Evolutionary conservation across 495 filamentous ascomycete genomes (phyloP), one percentile per base, ranked within the genome.

Genomic region (Neurospora tetraspora): DNA sequence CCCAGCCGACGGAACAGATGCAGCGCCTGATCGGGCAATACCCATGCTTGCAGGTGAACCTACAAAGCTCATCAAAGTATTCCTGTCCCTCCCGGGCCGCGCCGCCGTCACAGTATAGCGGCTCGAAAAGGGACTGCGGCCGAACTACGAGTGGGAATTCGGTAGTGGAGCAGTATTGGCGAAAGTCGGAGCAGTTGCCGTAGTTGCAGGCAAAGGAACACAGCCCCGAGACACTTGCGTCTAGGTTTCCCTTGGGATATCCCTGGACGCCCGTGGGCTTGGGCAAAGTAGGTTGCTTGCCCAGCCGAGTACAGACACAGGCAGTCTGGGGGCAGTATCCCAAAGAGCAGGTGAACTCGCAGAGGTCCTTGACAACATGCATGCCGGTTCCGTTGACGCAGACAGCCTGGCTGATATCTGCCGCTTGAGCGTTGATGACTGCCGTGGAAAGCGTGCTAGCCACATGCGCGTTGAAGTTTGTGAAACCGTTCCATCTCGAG

Each of bases 191-290:
- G 42, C 42, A 45, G 1, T 45, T 45, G 18, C 42, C 18, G 1
- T 45, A 45, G 36, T 76, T 71, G 69, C 72, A 76, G 20, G 36
- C 39, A 59, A 76, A 76, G 39, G 42, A 31, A 45, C 42, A 45
- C 0, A 45, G 42, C 42, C 42, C 42, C 42, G 42, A 45, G 6
- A 45, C 42, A 45, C 42, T 45, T 9, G 6, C 42, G 42, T 45
- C 42, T 4, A 45, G 5, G 16, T 45, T 2, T 8, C 42, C 6
- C 42, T 0, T n/a, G 16, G 42, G 42, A 2, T 45, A 45, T 8
- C 42, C 42, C 42, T 45, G 16, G 42, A 45, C 42, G 16, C 42
- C 18, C 1, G 42, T n/a, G 6, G 42, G 18, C 18, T 45, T 45
- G 5, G 42, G 42, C 18, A 45, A 8, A n/a, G 42, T 45, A n/a